Evolutionary conservation across 768 basidiomycete genomes (phyloP), one percentile per base, ranked within the genome.

Genomic region (Mycena venus): DNA sequence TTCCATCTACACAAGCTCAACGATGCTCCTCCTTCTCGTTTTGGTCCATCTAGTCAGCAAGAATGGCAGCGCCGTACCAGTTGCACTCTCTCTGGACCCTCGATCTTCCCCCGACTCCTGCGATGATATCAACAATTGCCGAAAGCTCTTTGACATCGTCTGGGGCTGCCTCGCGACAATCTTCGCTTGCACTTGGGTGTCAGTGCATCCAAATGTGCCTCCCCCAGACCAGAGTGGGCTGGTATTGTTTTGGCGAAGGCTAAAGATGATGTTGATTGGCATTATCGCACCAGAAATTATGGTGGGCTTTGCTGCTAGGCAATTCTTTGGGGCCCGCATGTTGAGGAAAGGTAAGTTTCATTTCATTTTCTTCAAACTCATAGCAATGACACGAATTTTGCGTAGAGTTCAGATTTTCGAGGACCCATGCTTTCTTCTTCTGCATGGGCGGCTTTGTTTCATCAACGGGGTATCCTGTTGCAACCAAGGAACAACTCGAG

Each of bases 401-500:
- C 23, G 27, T 38, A 68, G 58, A 56, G 53, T 61, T 55, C 23
- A 29, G 64, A 7, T 3, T 68, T 23, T 68, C 78, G 1, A 34
- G 66, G 14, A 67, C 71, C 2, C 78, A 81, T 31, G 78, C 68
- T 0, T 79, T 75, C 29, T 77, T 78, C 23, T 65, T 70, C 21
- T 56, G 38, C 11, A 80, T 80, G 78, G 78, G 80, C 15, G 80
- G 80, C 7, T 80, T 80, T 68, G 66, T 75, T 5, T 56, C 73
- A 17, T 74, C 64, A 7, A 44, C 19, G 23, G 31, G 51, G 15
- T 38, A 60, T 4, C 47, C 65, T 27, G 14, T 55, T 44, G 70
- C 60, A 17, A 44, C 53, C 15, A 21, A 25, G 36, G 21, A 21
- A 23, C 51, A 40, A 36, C 76, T 59, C 53, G 68, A 56, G 36